These are phyloP conservation scores for Naganishia vishniacii DNA, from an alignment of 768 basidiomycete species.

Conservation along the genomic window DNA sequence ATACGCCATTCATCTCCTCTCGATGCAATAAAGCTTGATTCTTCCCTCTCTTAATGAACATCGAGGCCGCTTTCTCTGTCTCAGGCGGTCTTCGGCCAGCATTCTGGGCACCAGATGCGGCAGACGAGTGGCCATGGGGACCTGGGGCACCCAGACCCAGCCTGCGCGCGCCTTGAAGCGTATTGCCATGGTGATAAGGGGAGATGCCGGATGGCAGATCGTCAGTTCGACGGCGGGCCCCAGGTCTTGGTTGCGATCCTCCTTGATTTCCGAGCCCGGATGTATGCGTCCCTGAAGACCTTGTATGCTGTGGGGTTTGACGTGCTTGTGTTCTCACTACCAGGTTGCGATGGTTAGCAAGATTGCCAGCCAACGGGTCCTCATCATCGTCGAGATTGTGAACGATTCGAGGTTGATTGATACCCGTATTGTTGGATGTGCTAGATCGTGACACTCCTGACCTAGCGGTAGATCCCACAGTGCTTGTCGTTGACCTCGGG, in stretches of 20 bases:
- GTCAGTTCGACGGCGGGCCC: background rate
- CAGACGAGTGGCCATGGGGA: no score
- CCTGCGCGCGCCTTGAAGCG: background rate
- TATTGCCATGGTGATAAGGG: background rate
- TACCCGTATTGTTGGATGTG: background rate
- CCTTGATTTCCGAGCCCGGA: no score
- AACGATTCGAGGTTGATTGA: background rate
- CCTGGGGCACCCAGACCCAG: background rate
- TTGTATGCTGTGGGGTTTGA: background rate
- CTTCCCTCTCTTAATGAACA: background rate
- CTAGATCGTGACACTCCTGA: no score
- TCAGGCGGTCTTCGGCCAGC: background rate
- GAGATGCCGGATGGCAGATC: background rate
- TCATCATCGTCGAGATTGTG: slow-evolving; percentile 1
- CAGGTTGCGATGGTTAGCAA: background rate
- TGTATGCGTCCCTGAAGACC: no score
- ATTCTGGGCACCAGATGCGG: background rate
- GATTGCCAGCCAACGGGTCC: background rate
- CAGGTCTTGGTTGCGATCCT: no score
- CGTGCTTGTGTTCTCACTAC: background rate
- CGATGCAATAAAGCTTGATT: background rate
- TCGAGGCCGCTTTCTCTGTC: background rate
- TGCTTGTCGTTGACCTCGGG: background rate
- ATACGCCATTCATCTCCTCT: background rate
- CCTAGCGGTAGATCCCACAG: no score